phyloP scores from a whole-genome alignment of 371 early-diverging fungal species.

The Mucor piriformis region DNA sequence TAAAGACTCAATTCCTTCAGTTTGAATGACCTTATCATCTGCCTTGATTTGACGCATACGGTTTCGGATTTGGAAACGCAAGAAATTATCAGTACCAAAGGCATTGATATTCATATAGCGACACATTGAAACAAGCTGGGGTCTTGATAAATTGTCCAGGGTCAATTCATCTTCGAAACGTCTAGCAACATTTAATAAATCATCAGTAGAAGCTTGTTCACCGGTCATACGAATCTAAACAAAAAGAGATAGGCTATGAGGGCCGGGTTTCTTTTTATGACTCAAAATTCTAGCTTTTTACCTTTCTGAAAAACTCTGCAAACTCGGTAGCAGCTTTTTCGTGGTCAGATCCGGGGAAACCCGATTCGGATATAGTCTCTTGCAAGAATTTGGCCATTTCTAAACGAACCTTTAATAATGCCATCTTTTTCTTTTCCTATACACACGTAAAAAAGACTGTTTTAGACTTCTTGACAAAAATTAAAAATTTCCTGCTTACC shows the following conservation, averaged over 20 bases:
- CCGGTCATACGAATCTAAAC: slow-evolving; percentile 85
- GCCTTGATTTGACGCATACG: slow-evolving; percentile 83
- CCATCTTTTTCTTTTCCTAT: slow-evolving; percentile 91
- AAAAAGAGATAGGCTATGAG: too few relatives aligned
- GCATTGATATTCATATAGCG: slow-evolving; percentile 92
- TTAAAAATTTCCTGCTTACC: slow-evolving; percentile 26
- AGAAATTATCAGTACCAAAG: slow-evolving; percentile 94
- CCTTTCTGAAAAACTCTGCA: slow-evolving; percentile 80
- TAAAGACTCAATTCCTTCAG: slow-evolving; percentile 89
- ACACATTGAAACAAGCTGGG: slow-evolving; percentile 93
- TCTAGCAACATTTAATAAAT: slow-evolving; percentile 82
- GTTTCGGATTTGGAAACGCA: slow-evolving; percentile 88
- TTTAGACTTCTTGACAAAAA: neutral
- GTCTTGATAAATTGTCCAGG: slow-evolving; percentile 90
- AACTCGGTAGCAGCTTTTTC: slow-evolving; percentile 78
- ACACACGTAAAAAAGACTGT: neutral
- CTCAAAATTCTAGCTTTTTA: slow-evolving; percentile 25
- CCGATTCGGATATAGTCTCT: slow-evolving; percentile 92
- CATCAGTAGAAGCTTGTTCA: slow-evolving; percentile 81
- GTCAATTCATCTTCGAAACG: slow-evolving; percentile 93
- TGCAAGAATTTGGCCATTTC: slow-evolving; percentile 94
- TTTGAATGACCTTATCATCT: slow-evolving; percentile 88
- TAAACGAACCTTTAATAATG: slow-evolving; percentile 86
- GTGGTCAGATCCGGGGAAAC: slow-evolving; percentile 61
- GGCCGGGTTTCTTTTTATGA: slow-evolving; percentile 2